phyloP scores from a whole-genome alignment of 305 asterid genomes.

The Fraxinus baroniana region DNA sequence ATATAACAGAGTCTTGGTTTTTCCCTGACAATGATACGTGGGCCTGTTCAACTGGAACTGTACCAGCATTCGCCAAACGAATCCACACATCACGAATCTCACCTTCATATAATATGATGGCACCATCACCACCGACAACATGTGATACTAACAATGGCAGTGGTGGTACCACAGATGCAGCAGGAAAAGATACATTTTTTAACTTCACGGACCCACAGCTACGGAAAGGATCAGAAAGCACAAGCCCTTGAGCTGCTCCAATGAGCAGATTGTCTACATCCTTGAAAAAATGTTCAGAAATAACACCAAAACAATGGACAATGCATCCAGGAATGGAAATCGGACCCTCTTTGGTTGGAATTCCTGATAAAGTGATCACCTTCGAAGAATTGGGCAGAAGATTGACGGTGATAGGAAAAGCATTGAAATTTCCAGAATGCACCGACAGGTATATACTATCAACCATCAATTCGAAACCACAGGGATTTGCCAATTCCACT shows the following conservation, averaged over 20 bases:
- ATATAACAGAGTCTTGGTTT: conserved; percentile 87
- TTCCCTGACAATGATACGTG: conserved; percentile 90
- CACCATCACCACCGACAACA: conserved; percentile 88
- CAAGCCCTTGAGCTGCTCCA: conserved; percentile 99
- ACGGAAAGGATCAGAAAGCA: conserved; percentile 95
- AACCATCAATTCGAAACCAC: conserved; percentile 93
- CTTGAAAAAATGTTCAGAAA: conserved; percentile 92
- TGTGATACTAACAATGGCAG: conserved; percentile 78
- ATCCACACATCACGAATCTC: conserved; percentile 92
- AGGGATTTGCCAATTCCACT: conserved; percentile 98
- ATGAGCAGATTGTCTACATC: conserved; percentile 85
- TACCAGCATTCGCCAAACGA: conserved; percentile 92
- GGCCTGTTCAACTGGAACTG: conserved; percentile 94
- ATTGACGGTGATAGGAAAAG: conserved; percentile 81
- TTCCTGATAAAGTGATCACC: conserved; percentile 86
- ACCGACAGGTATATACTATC: conserved; percentile 90
- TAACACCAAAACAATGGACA: conserved; percentile 93
- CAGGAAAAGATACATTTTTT: conserved; percentile 63
- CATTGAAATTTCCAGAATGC: conserved; percentile 83
- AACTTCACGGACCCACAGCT: conserved; percentile 84
- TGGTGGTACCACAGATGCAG: conserved; percentile 74
- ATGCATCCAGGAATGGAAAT: conserved; percentile 88
- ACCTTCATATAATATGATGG: conserved; percentile 88
- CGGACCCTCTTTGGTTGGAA: conserved; percentile 81
- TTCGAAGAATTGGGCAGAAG: conserved; percentile 92